Conservation (phyloP, 2,329 filamentous ascomycete species). For the Aspergillus texensis region DNA sequence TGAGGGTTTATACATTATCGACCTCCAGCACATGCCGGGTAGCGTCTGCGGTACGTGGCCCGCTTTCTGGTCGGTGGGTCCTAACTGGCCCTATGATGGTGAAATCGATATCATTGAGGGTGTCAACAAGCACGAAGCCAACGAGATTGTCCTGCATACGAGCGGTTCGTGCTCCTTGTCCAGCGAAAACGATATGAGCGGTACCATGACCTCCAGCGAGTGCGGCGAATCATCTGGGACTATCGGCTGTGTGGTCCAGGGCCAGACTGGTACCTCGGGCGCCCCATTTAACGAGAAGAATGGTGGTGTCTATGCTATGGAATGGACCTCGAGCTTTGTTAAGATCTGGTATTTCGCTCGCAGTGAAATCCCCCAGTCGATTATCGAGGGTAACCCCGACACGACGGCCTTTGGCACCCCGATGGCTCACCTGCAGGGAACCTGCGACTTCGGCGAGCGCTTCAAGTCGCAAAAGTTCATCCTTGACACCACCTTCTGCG, state of each 20-base stretch:
- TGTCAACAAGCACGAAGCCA: constrained; percentile 49
- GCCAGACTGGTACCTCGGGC: constrained; percentile 51
- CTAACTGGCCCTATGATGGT: constrained; percentile 45
- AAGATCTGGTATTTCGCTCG: constrained; percentile 57
- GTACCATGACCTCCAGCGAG: constrained; percentile 50
- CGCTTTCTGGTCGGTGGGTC: constrained; percentile 50
- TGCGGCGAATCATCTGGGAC: constrained; percentile 49
- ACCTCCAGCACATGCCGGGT: constrained; percentile 53
- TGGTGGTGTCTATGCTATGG: constrained; percentile 55
- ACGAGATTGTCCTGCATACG: constrained; percentile 55
- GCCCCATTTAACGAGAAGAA: constrained; percentile 54
- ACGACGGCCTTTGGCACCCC: constrained; percentile 51
- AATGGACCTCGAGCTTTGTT: constrained; percentile 50
- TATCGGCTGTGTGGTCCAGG: constrained; percentile 45
- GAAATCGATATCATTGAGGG: constrained; percentile 58
- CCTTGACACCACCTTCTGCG: constrained; percentile 58
- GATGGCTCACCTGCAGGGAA: constrained; percentile 47
- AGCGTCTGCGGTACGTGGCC: constrained; percentile 56
- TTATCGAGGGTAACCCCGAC: constrained; percentile 47
- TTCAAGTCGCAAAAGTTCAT: constrained; percentile 48
- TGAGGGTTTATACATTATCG: constrained; percentile 50
- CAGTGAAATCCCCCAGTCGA: constrained; percentile 48
- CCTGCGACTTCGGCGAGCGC: constrained; percentile 44
- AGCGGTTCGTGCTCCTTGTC: constrained; percentile 46
- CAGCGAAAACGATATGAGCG: constrained; percentile 50